Evolutionary conservation across 345 rosid species (phyloP).

Genomic region (Abelmoschus esculentus): DNA sequence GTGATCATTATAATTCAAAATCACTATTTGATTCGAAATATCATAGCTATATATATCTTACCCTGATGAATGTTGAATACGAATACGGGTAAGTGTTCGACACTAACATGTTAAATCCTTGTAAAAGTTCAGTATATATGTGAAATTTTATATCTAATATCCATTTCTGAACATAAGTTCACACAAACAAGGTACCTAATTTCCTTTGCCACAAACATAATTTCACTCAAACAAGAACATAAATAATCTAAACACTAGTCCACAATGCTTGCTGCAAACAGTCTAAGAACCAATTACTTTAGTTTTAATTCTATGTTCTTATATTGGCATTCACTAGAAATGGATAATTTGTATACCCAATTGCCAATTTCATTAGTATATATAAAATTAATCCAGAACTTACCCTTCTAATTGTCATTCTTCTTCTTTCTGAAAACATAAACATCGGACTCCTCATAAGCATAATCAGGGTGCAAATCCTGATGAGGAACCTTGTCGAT

Average conservation of each 20-base stretch:
- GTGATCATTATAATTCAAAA: no score
- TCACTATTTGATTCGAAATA: no score
- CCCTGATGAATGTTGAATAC: neutral
- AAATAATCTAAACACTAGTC: neutral
- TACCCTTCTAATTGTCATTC: slow-evolving; percentile 4
- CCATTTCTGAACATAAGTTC: neutral
- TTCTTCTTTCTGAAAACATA: slow-evolving; percentile 63
- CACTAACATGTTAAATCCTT: neutral
- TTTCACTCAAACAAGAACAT: neutral
- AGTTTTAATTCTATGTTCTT: no score
- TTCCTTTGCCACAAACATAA: neutral
- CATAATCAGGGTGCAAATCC: slow-evolving; percentile 76
- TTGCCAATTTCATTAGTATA: no score
- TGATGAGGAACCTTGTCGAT: slow-evolving; percentile 78
- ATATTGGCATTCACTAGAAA: neutral
- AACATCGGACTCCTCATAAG: slow-evolving; percentile 72
- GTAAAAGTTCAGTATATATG: neutral
- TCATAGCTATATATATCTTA: no score
- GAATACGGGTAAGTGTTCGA: neutral
- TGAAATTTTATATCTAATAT: neutral
- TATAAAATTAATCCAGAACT: no score
- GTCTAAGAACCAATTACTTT: neutral
- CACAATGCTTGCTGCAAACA: neutral
- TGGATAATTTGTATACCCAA: neutral
- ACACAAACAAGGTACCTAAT: neutral